phyloP scores from a whole-genome alignment of 768 basidiomycete genomes.

The Mycena capillaripes region DNA sequence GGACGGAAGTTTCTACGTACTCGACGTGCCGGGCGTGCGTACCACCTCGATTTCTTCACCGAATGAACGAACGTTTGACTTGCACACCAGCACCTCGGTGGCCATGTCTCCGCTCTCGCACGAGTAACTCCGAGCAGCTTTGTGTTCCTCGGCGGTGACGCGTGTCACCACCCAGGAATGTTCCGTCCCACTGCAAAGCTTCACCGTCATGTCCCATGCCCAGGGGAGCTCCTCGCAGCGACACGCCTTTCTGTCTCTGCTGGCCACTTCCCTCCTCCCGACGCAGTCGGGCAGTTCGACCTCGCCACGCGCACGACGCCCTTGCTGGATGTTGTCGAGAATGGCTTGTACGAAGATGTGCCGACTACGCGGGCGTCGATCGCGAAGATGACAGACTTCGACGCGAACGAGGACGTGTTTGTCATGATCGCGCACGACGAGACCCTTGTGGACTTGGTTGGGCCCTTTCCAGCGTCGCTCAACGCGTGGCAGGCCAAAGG shows the following conservation, averaged over 20 bases:
- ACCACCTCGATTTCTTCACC: neutral
- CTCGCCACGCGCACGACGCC: conserved; percentile 21
- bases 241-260: conserved; percentile 19
- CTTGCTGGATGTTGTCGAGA: conserved; percentile 16
- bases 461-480: conserved; percentile 29
- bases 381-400: conserved; percentile 28
- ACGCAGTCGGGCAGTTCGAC: conserved; percentile 13
- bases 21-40: conserved; percentile 38
- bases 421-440: conserved; percentile 38
- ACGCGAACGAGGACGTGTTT: conserved; percentile 37
- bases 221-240: conserved; percentile 19
- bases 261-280: conserved; percentile 12
- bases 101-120: conserved; percentile 38
- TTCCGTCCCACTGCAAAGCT: conserved; percentile 37
- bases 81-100: conserved; percentile 31
- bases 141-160: too few species aligned
- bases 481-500: conserved; percentile 38
- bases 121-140: conserved; percentile 37
- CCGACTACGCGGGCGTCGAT: conserved; percentile 22
- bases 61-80: neutral
- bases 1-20: conserved; percentile 41
- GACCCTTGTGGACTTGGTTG: conserved; percentile 30
- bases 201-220: conserved; percentile 33
- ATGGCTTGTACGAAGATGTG: conserved; percentile 23
- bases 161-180: too few species aligned